Base-by-base conservation (phyloP, 2,329 filamentous ascomycete species). In the Sphaerulina vaccinii region DNA sequence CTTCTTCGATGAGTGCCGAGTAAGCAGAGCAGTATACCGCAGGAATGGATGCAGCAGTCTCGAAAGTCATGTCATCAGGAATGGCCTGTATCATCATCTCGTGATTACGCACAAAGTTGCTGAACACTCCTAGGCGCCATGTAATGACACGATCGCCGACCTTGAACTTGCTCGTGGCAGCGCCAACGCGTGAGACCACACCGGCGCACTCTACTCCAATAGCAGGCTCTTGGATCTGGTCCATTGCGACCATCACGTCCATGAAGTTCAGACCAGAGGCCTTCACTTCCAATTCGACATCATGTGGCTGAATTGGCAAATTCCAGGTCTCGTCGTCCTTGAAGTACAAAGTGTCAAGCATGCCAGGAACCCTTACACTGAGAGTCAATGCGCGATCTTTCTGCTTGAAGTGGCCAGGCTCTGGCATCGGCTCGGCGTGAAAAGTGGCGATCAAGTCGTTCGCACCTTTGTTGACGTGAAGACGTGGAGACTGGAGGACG, bases 1-100 rank as follows among this genome's bases (percentile, higher is more conserved):
- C 61, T 15, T 62, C 50, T 3, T 67, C 61, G 18, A 66, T 51
- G 19, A 73, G 55, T 29, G 62, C 60, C 55, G 69, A 57, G 41
- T 60, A 60, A 3, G 60, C 62, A 8, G 65, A 66, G 3, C 40
- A 27, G 47, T 49, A 64, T 10, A 62, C 48, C 11, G 56, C 37
- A 8, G 62, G 62, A 4, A 65, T 43, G 1, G 58, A 52, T n/a
- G 63, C 60, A 4, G 61, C 64, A 6, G 51, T 55, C 16, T 53
- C 57, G 18, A 61, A 60, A 27, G 35, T 54, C 49, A 65, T 58
- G 8, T 50, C 50, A 9, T 58, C 49, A 1, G 60, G 57, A 5
- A 63, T 55, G 3, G 27, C 21, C 27, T 42, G 42, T 2, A 46
- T 38, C 40, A 49, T 22, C 42, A 41, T n/a, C 10, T 24, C 22